Evolutionary conservation across 768 basidiomycete species (phyloP).

Genomic region (Naganishia vaughanmartiniae): DNA sequence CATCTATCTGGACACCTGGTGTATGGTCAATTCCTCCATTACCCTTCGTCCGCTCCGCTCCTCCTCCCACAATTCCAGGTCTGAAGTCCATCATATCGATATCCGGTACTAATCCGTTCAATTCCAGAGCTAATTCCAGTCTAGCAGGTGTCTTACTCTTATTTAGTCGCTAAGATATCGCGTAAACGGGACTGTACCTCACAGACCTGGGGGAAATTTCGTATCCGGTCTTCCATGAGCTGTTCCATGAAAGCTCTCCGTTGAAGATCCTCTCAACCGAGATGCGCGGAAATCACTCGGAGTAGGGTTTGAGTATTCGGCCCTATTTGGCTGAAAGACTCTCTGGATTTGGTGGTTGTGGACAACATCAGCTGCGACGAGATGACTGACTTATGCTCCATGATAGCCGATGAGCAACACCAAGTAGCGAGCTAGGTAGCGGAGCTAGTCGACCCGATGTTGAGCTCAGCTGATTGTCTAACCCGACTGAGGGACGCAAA

Average conservation of each 20-base stretch:
- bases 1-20: background rate
- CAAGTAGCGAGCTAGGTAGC: no score
- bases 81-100: background rate
- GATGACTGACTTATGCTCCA: no score
- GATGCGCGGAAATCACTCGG: background rate
- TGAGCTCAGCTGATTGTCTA: no score
- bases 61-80: background rate
- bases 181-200: background rate
- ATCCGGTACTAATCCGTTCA: background rate
- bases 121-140: background rate
- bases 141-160: background rate
- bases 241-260: background rate
- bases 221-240: background rate
- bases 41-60: background rate
- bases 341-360: background rate
- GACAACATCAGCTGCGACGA: background rate
- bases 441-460: no score
- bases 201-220: background rate
- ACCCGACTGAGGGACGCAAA: no score
- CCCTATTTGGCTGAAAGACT: no score
- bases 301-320: no score
- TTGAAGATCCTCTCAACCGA: background rate
- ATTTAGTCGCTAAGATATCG: slow-evolving; percentile 11
- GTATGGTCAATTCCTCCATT: background rate
- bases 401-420: no score